These are phyloP conservation scores for Silene coronaria DNA, from an alignment of 179 eudicot species.

Conservation along the genomic window DNA sequence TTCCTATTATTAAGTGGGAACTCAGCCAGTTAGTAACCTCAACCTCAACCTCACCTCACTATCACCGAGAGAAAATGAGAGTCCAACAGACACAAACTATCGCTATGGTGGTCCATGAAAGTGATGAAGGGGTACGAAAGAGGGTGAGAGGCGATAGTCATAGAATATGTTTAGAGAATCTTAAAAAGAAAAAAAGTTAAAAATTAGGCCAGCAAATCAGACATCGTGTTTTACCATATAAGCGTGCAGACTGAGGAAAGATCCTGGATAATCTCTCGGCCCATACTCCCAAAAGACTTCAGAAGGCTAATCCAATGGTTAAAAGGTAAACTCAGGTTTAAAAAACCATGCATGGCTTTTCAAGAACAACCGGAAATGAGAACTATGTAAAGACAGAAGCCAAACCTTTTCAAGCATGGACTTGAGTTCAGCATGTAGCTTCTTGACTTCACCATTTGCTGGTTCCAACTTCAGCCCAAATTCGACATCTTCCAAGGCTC, in stretches of 20 bases:
- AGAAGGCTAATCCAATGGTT: neutral
- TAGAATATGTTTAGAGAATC: no score
- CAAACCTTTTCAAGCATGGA: constrained; percentile 2
- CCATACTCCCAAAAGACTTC: neutral
- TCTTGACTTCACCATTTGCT: neutral
- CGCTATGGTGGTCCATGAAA: neutral
- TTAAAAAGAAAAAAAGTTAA: no score
- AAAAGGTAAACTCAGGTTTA: neutral
- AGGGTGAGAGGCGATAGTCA: neutral
- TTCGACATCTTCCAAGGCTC: constrained; percentile 3
- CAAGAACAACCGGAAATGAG: neutral
- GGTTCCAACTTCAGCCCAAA: constrained; percentile 12
- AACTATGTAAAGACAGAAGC: neutral
- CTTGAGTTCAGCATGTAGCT: neutral
- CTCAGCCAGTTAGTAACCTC: neutral
- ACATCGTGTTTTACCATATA: no score
- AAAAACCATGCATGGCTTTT: neutral
- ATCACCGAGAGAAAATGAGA: neutral
- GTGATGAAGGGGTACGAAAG: neutral
- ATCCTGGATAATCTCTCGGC: neutral
- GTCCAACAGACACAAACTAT: neutral
- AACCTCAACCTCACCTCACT: neutral
- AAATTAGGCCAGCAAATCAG: no score
- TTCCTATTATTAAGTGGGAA: neutral
- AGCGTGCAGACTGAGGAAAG: no score